A percentile compares a stretch with the other conserved stretches of the same genome.
These are phyloP conservation scores for Batkoa obscura DNA, from an alignment of 371 early-diverging fungal genomes.

Conservation along the genomic window DNA sequence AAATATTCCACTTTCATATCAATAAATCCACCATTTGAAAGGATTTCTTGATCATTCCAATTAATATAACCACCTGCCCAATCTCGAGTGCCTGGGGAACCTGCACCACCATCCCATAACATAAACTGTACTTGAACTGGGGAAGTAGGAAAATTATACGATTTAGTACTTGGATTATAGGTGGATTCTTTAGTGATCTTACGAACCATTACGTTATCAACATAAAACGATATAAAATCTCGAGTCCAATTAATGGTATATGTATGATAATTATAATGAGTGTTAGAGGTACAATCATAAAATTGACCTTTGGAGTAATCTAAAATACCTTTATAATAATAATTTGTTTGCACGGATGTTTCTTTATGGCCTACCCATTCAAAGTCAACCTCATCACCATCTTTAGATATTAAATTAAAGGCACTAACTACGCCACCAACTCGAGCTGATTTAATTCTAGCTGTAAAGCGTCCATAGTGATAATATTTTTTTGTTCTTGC, in stretches of 20 bases:
- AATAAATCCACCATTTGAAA: slow-evolving; percentile 3
- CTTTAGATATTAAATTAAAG: slow-evolving; percentile 14
- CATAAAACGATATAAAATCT: slow-evolving; percentile 25
- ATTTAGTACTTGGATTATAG: slow-evolving; percentile 7
- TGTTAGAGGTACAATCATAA: background rate
- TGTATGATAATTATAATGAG: slow-evolving; percentile 11
- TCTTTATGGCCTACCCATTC: slow-evolving; percentile 12
- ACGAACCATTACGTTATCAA: slow-evolving; percentile 26
- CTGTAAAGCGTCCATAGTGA: no score
- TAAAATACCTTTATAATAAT: slow-evolving; percentile 9
- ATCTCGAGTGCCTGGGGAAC: slow-evolving; percentile 27
- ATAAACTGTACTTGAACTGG: slow-evolving; percentile 27
- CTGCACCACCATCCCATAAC: slow-evolving; percentile 51
- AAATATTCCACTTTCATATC: background rate
- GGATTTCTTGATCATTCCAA: slow-evolving; percentile 1
- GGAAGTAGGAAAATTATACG: background rate
- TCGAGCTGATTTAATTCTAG: slow-evolving; percentile 4
- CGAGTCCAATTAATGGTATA: slow-evolving; percentile 33
- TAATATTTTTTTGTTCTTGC: no score
- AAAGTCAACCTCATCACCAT: slow-evolving; percentile 18
- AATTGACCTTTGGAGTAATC: background rate
- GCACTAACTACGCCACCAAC: slow-evolving; percentile 14
- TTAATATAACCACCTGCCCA: slow-evolving; percentile 46
- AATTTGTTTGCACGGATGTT: slow-evolving; percentile 10
- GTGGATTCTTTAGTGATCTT: no score